Percentiles rank a stretch among this genome's conserved stretches.
Conservation (phyloP, 1,284 basidiomycete species). For the Ganoderma lingzhi region DNA sequence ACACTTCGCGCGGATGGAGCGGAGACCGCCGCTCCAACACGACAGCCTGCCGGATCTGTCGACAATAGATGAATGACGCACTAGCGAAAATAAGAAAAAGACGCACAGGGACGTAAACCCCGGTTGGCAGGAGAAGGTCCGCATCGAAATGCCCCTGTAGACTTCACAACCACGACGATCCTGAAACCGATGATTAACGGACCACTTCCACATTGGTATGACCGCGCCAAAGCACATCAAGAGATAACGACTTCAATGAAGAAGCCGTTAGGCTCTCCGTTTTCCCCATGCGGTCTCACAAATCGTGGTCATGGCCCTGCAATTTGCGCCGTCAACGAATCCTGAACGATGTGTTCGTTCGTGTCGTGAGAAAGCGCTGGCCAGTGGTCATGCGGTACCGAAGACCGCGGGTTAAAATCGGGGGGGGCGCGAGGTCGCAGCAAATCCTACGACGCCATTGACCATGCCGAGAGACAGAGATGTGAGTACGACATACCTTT, state of each 20-base stretch:
- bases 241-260: constrained; percentile 4
- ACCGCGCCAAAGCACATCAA: not conserved
- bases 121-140: not conserved
- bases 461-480: constrained; percentile 9
- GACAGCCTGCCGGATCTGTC: constrained; percentile 6
- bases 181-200: constrained; percentile 7
- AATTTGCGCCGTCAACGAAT: constrained; percentile 16
- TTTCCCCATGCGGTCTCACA: not conserved
- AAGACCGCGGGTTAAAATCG: constrained; percentile 5
- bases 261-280: not conserved
- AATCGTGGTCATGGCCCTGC: not conserved
- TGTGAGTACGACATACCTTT: not conserved
- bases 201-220: constrained; percentile 8
- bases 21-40: not conserved
- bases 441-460: constrained; percentile 3
- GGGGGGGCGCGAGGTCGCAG: not conserved
- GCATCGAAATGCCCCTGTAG: not conserved
- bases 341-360: constrained; percentile 15
- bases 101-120: not conserved
- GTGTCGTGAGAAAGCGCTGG: constrained; percentile 15
- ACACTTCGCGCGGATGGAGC: not conserved
- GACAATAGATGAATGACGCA: not conserved
- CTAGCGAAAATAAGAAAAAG: not conserved
- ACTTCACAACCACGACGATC: not conserved
- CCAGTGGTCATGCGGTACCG: constrained; percentile 13